A percentile compares a stretch with the other conserved stretches of the same genome.
phyloP scores from a whole-genome alignment of 345 rosid species.

The Euphorbia lathyris region DNA sequence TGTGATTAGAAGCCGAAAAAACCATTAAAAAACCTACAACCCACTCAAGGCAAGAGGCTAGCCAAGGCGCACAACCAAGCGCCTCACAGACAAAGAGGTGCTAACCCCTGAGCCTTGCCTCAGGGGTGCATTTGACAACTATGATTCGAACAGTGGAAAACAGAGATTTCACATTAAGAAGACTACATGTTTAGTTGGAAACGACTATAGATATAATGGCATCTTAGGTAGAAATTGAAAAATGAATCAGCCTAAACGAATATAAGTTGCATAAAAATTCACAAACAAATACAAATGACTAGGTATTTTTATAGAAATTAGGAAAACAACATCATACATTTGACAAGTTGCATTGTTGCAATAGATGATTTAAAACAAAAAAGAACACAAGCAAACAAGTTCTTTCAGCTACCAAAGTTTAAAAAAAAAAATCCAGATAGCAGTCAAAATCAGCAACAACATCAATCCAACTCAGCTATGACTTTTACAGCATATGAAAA shows the following conservation, averaged over 20 bases:
- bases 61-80: too few species aligned
- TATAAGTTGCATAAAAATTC: neutral
- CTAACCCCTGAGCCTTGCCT: too few species aligned
- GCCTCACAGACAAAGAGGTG: too few species aligned
- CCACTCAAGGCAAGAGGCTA: too few species aligned
- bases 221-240: neutral
- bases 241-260: neutral
- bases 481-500: neutral
- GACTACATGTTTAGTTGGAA: neutral
- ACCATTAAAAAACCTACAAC: too few species aligned
- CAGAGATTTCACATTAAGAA: too few species aligned
- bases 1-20: too few species aligned
- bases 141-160: too few species aligned
- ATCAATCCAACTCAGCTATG: neutral
- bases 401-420: neutral
- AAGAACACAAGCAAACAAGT: neutral
- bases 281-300: neutral
- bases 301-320: neutral
- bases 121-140: too few species aligned
- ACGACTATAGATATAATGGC: neutral
- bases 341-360: neutral
- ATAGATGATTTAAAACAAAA: neutral
- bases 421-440: neutral
- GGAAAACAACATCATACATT: too few species aligned
- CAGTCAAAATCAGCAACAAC: neutral